phyloP scores from a whole-genome alignment of 2,329 filamentous ascomycete species.

The Cercospora janseana region DNA sequence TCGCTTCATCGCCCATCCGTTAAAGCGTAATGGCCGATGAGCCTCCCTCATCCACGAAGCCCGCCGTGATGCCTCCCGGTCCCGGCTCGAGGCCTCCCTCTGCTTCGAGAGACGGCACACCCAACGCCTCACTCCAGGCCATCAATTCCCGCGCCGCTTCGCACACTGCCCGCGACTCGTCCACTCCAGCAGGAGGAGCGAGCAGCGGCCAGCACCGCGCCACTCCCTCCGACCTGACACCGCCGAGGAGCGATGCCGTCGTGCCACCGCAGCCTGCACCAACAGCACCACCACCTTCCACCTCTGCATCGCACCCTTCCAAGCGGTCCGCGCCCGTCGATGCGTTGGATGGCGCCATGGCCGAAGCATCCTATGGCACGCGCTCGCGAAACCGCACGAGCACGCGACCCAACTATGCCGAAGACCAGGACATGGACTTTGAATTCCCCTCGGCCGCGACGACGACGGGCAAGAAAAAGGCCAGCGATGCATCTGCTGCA shows the following conservation, averaged over 20 bases:
- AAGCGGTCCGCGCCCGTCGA: conserved; percentile 26
- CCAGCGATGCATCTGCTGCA: conserved; percentile 31
- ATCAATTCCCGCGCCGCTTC: conserved; percentile 27
- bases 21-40: conserved; percentile 27
- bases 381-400: conserved; percentile 84
- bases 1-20: conserved; percentile 16
- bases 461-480: conserved; percentile 38
- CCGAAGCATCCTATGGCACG: conserved; percentile 71
- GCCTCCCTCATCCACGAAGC: conserved; percentile 17
- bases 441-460: conserved; percentile 56
- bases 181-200: conserved; percentile 21
- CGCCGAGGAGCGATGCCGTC: conserved; percentile 23
- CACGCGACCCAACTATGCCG: conserved; percentile 88
- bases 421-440: conserved; percentile 89
- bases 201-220: conserved; percentile 19
- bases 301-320: conserved; percentile 21
- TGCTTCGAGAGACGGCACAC: conserved; percentile 22
- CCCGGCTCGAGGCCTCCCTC: conserved; percentile 14
- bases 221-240: conserved; percentile 26
- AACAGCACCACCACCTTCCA: conserved; percentile 30
- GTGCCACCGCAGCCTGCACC: conserved; percentile 29
- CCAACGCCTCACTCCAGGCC: conserved; percentile 28
- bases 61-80: conserved; percentile 4
- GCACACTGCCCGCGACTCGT: conserved; percentile 24
- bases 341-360: conserved; percentile 30